These are phyloP conservation scores for Truncatella angustata DNA, from an alignment of 2,329 filamentous ascomycete genomes.

Conservation along the genomic window DNA sequence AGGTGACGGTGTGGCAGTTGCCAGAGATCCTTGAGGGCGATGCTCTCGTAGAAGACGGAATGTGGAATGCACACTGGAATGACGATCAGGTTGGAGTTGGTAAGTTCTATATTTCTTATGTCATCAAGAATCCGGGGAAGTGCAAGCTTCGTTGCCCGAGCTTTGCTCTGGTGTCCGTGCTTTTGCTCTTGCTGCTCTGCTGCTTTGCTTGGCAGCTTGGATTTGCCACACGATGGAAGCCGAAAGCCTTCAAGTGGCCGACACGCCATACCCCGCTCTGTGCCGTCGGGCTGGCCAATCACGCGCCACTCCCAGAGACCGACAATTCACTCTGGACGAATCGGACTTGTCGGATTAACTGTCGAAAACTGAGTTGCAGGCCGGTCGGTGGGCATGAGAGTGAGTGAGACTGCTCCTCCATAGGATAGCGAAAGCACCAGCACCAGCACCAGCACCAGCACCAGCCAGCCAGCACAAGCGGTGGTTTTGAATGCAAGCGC, in stretches of 20 bases:
- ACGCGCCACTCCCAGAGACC: too few species aligned
- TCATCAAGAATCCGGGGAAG: slow-evolving; percentile 2
- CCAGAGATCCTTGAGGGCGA: too few species aligned
- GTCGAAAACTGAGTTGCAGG: slow-evolving; percentile 8
- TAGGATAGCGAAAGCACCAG: background rate
- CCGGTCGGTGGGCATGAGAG: background rate
- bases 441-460: background rate
- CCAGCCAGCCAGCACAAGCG: too few species aligned
- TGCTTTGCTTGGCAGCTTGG: background rate
- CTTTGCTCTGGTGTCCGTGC: too few species aligned
- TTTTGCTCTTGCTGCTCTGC: too few species aligned
- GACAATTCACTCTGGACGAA: background rate
- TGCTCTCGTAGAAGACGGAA: too few species aligned
- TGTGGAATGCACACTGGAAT: too few species aligned
- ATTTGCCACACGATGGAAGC: slow-evolving; percentile 1
- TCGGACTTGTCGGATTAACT: slow-evolving; percentile 10
- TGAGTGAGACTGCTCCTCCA: background rate
- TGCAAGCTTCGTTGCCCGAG: background rate
- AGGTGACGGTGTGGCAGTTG: too few species aligned
- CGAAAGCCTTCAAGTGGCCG: background rate
- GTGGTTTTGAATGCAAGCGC: background rate
- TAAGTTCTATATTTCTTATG: too few species aligned
- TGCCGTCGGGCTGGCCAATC: too few species aligned
- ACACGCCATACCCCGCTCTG: background rate
- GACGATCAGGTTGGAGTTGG: too few species aligned